Percentiles rank a stretch among this genome's conserved stretches.
These are phyloP conservation scores for Rhodomyrtus tomentosa DNA, from an alignment of 345 rosid species.

Conservation along the genomic window DNA sequence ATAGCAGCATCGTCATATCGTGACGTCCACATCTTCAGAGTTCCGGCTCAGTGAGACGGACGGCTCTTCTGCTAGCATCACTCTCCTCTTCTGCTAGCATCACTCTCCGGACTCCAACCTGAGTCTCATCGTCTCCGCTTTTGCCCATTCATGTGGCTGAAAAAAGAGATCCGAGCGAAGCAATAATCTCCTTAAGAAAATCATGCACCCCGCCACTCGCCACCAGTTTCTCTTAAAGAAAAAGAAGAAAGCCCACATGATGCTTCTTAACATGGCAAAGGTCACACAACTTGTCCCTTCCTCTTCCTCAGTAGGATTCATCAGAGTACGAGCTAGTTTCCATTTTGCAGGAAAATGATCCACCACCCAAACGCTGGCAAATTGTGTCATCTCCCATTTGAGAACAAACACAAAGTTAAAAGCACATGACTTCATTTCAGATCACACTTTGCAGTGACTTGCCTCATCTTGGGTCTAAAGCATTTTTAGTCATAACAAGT, in stretches of 20 bases:
- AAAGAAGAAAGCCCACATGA: background rate
- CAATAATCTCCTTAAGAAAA: background rate
- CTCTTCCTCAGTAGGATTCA: background rate
- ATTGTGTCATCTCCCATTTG: background rate
- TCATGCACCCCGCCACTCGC: background rate
- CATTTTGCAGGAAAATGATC: background rate
- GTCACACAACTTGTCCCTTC: background rate
- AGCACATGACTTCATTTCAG: background rate
- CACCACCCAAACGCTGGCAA: background rate
- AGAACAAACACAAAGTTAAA: background rate
- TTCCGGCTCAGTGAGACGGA: fast-evolving
- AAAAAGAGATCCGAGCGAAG: background rate
- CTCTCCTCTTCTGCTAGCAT: background rate
- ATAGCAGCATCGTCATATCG: background rate
- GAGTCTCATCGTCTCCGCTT: background rate
- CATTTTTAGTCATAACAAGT: background rate
- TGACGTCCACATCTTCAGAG: background rate
- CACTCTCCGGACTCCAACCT: background rate
- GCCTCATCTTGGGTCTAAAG: background rate
- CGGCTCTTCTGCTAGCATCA: background rate
- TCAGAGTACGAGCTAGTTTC: background rate
- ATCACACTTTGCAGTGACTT: background rate
- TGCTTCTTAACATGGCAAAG: background rate
- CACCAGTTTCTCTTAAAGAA: background rate
- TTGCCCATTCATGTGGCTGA: background rate